These are phyloP conservation scores for Magnolia changhungtana DNA, from an alignment of 164 flowering plant species.

Conservation along the genomic window DNA sequence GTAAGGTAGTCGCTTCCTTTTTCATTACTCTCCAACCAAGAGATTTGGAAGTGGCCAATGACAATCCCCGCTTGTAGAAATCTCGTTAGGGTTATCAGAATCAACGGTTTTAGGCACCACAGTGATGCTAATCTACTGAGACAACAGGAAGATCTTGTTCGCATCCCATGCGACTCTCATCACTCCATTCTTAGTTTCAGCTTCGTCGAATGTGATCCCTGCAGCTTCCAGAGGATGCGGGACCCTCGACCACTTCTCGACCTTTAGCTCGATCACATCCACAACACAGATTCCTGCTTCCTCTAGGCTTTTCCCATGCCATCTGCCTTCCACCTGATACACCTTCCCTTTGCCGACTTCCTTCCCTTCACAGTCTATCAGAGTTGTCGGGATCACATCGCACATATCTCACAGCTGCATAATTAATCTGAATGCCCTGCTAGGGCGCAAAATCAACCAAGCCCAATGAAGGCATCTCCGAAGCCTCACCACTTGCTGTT, in stretches of 20 bases:
- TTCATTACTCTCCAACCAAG: neutral
- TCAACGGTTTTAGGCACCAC: neutral
- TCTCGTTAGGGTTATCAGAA: no score
- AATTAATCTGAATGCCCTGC: conserved; percentile 23
- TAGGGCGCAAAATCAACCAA: conserved; percentile 19
- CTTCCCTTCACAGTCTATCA: conserved; percentile 43
- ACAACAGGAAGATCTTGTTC: conserved; percentile 21
- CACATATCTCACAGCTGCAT: conserved; percentile 20
- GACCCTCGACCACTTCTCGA: conserved; percentile 34
- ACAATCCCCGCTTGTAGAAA: neutral
- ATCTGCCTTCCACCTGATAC: conserved; percentile 57
- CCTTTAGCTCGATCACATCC: conserved; percentile 57
- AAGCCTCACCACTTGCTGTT: conserved; percentile 17
- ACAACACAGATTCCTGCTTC: conserved; percentile 49
- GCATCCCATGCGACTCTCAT: conserved; percentile 80
- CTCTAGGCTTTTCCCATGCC: conserved; percentile 55
- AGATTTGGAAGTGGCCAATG: neutral
- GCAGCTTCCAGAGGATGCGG: conserved; percentile 59
- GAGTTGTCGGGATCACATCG: conserved; percentile 50
- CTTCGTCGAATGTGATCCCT: conserved; percentile 60
- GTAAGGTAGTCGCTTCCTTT: neutral
- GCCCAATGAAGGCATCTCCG: conserved; percentile 23
- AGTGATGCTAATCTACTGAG: neutral
- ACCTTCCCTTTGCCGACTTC: conserved; percentile 66
- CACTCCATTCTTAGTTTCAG: conserved; percentile 44